phyloP scores from a whole-genome alignment of 257 asterid species.

The Jacaranda mimosifolia region DNA sequence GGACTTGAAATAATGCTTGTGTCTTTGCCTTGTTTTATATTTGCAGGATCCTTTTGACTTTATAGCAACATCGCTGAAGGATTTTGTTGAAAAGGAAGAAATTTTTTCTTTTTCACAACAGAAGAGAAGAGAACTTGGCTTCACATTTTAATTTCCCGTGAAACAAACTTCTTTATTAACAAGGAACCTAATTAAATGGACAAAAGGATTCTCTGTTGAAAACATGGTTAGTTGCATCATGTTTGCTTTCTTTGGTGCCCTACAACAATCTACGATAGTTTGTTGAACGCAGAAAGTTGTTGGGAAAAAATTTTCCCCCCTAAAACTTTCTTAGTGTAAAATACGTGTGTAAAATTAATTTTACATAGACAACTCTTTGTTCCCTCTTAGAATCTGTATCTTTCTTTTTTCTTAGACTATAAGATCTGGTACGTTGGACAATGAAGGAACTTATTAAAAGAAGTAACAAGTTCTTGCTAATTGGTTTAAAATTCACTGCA shows the following conservation, averaged over 20 bases:
- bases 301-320: too few species aligned
- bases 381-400: background rate
- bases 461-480: too few species aligned
- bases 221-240: constrained; percentile 66
- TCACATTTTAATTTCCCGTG: constrained; percentile 91
- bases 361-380: background rate
- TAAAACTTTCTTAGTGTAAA: background rate
- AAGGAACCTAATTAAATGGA: constrained; percentile 81
- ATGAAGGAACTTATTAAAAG: background rate
- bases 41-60: constrained; percentile 87
- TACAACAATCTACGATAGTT: background rate
- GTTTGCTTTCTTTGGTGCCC: constrained; percentile 30
- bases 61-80: constrained; percentile 68
- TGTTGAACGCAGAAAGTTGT: background rate
- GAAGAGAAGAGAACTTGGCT: constrained; percentile 71
- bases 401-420: background rate
- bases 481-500: too few species aligned
- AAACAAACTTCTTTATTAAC: constrained; percentile 72
- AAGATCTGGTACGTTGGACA: background rate
- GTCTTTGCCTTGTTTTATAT: too few species aligned
- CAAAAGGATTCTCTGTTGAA: constrained; percentile 76
- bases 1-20: constrained; percentile 13
- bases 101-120: constrained; percentile 40
- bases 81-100: constrained; percentile 68
- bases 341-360: background rate